Base-by-base conservation (phyloP, 2,329 filamentous ascomycete species). In the Sphaerulina vaccinii region DNA sequence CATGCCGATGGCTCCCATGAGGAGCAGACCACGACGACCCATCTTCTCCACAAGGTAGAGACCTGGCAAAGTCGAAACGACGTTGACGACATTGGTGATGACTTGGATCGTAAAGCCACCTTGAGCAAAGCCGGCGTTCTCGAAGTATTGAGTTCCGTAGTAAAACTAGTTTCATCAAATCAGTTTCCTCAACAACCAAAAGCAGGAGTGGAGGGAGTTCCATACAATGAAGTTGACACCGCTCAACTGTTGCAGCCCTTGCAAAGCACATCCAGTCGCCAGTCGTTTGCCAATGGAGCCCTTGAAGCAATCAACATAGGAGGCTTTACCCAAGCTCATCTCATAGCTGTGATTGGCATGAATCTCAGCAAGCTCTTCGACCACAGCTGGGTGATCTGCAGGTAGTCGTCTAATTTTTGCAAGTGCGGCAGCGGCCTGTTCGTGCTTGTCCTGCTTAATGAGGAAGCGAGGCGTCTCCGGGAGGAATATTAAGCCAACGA, bases 271-370 rank as follows among this genome's bases (percentile, higher is more conserved):
- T 39, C 87, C 87, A 3, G 87, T 90, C 39, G 87, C 67, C 1
- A 85, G 83, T 54, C 87, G 83, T 59, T 86, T 86, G 51, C 84
- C 84, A 0, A 88, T 76, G 55, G 84, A 69, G 19, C 62, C 68
- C 68, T 79, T 79, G 54, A 75, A 93, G 67, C 79, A 82, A 61
- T 77, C 76, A 65, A 85, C 75, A 76, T 85, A 89, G 58, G 80
- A 80, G 58, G 77, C 77, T 62, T 79, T 67, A 22, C 62, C 62
- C 69, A 65, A 84, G 81, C 54, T 86, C 65, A 85, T 76, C 76
- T 95, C 90, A 68, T 92, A 90, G 72, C 87, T 86, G 72, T 92
- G 82, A 77, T 95, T 95, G 74, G 89, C 90, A 51, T 91, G 79
- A 58, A 96, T 88, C 74, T 95, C 90, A 18, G 84, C 80, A 18